A percentile compares a stretch with the other conserved stretches of the same genome.
Conservation (phyloP, 805 yeast genomes). For the Tetrapisispora taiwanensis region DNA sequence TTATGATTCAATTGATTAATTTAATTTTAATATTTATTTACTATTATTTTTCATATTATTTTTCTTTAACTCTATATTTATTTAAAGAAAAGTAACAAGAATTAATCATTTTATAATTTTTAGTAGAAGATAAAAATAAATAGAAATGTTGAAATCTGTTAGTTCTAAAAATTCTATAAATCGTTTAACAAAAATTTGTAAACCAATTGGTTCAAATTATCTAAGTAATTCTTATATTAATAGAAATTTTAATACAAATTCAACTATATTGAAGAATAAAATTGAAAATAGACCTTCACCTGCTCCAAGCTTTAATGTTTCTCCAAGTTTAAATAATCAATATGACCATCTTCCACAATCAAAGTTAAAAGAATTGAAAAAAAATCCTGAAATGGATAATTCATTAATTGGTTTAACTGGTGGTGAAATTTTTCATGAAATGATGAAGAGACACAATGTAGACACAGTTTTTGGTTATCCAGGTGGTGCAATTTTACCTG, state of each 20-base stretch:
- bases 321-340: slow-evolving; percentile 5
- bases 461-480: slow-evolving; percentile 97
- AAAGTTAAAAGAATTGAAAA: slow-evolving; percentile 2
- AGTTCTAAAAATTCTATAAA: not conserved
- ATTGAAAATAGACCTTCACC: slow-evolving; percentile 24
- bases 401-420: slow-evolving; percentile 92
- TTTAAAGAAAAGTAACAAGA: too few relatives aligned
- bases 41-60: too few relatives aligned
- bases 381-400: slow-evolving; percentile 46
- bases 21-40: too few relatives aligned
- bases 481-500: slow-evolving; percentile 98
- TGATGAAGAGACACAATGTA: slow-evolving; percentile 94
- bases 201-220: not conserved
- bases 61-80: too few relatives aligned
- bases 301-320: slow-evolving; percentile 29
- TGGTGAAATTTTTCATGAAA: slow-evolving; percentile 96
- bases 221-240: not conserved
- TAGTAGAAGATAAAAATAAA: slow-evolving; percentile 4
- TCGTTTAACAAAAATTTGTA: not conserved
- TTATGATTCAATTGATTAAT: too few relatives aligned
- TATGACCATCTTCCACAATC: not conserved
- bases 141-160: not conserved
- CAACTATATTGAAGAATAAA: too few relatives aligned
- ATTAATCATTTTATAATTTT: too few relatives aligned
- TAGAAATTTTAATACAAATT: not conserved